Base-by-base conservation (phyloP, 108 stramenopile species). In the Fragilaria radians region DNA sequence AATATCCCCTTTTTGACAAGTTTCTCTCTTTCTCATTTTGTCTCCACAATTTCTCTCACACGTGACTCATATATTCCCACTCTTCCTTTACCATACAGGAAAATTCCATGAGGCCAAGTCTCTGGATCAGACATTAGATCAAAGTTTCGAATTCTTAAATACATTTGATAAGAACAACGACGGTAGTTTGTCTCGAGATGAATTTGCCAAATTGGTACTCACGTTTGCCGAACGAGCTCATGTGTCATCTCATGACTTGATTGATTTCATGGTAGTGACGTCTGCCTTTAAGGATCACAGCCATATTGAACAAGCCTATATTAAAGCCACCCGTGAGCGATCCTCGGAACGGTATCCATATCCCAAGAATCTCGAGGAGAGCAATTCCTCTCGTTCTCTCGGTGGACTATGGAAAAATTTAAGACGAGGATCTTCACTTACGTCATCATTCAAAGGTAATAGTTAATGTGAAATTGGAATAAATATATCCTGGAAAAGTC, bases 71-170 rank as follows among this genome's bases (percentile, higher is more conserved):
- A 42, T 42, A 14, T 42, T 42, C 36, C 14, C 36, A 11, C 36
- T 14, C 7, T 42, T 14, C 7, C 14, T 42, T 42, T 42, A 7
- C 14, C 36, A 11, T 14, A 14, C 36, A 42, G 36, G 36, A 52
- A 61, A 63, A 23, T 63, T 63, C 26, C 62, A 63, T n/a, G 52
- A 63, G 25, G 32, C 62, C 2, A 63, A 63, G 52, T 24, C 46
- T 5, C 5, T 53, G 1, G 62, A 18, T 4, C 18, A 18, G 3
- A 63, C 62, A 18, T 29, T 63, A 25, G 32, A 52, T 18, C 32
- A 54, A 34, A 19, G 28, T 7, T 25, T 26, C 24, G 34, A 42
- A 25, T 24, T 32, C 62, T 53, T 63, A 30, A 9, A 24, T 1
- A 11, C 27, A 5, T 63, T 63, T 34, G 62, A 63, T 22, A 26